These are phyloP conservation scores for Cenchrus purpureus DNA, from an alignment of 176 grass and related monocot species.

Conservation along the genomic window DNA sequence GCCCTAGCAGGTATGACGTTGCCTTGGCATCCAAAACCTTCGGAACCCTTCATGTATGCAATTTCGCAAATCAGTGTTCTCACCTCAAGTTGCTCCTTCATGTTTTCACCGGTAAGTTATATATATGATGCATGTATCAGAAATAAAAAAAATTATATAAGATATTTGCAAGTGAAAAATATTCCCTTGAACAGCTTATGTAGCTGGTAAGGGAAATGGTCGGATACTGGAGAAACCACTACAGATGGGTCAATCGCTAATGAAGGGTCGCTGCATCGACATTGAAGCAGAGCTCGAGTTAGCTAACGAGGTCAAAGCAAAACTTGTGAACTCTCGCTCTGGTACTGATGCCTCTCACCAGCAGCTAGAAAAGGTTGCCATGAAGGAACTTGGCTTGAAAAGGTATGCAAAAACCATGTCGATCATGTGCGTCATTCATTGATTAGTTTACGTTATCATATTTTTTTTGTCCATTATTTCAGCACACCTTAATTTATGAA, in stretches of 20 bases:
- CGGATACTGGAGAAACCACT: constrained; percentile 54
- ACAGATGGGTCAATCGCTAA: constrained; percentile 47
- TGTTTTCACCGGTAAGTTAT: constrained; percentile 60
- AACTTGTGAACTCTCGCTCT: background rate
- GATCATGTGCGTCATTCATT: background rate
- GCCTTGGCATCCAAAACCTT: constrained; percentile 53
- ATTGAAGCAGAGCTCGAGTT: constrained; percentile 58
- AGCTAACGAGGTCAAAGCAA: constrained; percentile 48
- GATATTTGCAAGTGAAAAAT: background rate
- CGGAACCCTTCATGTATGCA: constrained; percentile 36
- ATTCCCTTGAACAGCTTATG: constrained; percentile 49
- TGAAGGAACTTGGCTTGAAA: constrained; percentile 72
- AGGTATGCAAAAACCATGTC: constrained; percentile 32
- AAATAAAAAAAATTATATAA: too few species aligned
- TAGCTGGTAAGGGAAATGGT: constrained; percentile 52
- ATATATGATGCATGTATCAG: background rate
- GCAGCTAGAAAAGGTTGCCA: constrained; percentile 31
- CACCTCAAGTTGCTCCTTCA: constrained; percentile 64
- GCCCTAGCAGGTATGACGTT: constrained; percentile 52
- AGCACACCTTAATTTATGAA: background rate
- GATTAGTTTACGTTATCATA: background rate
- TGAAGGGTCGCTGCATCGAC: constrained; percentile 47
- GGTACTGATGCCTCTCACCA: background rate
- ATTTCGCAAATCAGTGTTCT: constrained; percentile 62
- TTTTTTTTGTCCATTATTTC: background rate